Percentiles rank a stretch among this genome's conserved stretches.
Evolutionary conservation across 2,329 filamentous ascomycete species (phyloP).

Genomic region (Colletotrichum somersetense): DNA sequence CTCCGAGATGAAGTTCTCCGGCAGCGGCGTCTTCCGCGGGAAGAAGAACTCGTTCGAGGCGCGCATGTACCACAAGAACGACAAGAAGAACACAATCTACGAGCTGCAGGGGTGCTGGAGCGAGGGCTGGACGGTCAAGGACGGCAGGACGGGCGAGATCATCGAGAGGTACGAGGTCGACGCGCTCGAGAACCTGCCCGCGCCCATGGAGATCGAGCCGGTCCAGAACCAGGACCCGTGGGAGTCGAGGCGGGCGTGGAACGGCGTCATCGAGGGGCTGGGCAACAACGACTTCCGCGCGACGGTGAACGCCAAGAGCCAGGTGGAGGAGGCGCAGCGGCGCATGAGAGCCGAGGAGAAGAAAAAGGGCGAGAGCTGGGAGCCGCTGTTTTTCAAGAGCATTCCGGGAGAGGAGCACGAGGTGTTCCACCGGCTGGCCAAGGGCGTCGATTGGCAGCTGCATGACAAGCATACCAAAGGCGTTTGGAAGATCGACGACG

Average conservation of each 20-base stretch:
- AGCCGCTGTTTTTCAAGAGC: slow-evolving; percentile 55
- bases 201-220: slow-evolving; percentile 56
- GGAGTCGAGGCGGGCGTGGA: slow-evolving; percentile 86
- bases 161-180: slow-evolving; percentile 55
- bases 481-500: slow-evolving; percentile 53
- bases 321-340: slow-evolving; percentile 86
- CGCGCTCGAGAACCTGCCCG: slow-evolving; percentile 49
- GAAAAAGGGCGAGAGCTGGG: slow-evolving; percentile 57
- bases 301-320: slow-evolving; percentile 78
- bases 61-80: slow-evolving; percentile 54
- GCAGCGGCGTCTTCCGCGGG: slow-evolving; percentile 58
- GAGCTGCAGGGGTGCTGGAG: slow-evolving; percentile 42
- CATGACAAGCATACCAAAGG: slow-evolving; percentile 53
- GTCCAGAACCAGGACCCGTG: slow-evolving; percentile 81
- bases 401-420: slow-evolving; percentile 46
- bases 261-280: slow-evolving; percentile 80
- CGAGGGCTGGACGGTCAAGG: slow-evolving; percentile 47
- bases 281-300: slow-evolving; percentile 79
- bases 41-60: slow-evolving; percentile 63
- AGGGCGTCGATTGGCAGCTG: slow-evolving; percentile 48
- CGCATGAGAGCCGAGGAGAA: slow-evolving; percentile 78
- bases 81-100: slow-evolving; percentile 50
- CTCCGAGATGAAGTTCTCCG: slow-evolving; percentile 61
- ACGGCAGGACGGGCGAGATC: slow-evolving; percentile 50
- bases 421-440: slow-evolving; percentile 50